Conservation (phyloP, 768 basidiomycete species). For the Phlegmacium glaucopus region DNA sequence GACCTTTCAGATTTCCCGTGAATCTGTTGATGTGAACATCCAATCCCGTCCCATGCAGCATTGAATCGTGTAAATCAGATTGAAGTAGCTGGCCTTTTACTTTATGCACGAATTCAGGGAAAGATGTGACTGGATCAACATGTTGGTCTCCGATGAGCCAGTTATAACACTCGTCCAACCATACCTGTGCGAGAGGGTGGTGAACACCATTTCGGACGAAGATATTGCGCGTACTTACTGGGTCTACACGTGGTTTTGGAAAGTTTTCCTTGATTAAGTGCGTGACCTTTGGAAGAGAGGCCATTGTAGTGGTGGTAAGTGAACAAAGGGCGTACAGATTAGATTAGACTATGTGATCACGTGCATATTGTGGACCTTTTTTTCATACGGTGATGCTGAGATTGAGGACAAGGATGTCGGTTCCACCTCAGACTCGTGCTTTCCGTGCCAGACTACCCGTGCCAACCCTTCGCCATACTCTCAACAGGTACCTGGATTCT, state of each 20-base stretch:
- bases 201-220: not conserved
- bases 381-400: too few species aligned
- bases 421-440: not conserved
- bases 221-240: conserved; percentile 37
- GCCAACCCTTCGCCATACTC: conserved; percentile 69
- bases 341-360: conserved; percentile 19
- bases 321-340: conserved; percentile 14
- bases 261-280: conserved; percentile 56
- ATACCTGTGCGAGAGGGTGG: conserved; percentile 46
- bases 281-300: conserved; percentile 32
- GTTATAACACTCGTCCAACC: conserved; percentile 69
- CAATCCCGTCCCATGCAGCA: conserved; percentile 66
- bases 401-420: too few species aligned
- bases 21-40: conserved; percentile 39
- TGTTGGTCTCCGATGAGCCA: conserved; percentile 53
- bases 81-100: conserved; percentile 67
- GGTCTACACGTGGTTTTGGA: conserved; percentile 61
- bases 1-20: conserved; percentile 32
- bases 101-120: conserved; percentile 48
- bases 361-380: too few species aligned
- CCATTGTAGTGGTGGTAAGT: conserved; percentile 20
- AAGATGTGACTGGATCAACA: conserved; percentile 43
- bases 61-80: conserved; percentile 72
- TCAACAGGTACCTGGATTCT: conserved; percentile 76
- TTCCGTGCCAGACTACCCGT: conserved; percentile 74